Evolutionary conservation across 1,284 basidiomycete species (phyloP), one percentile per base, ranked within the genome.

Genomic region (Marasmius tenuissimus): DNA sequence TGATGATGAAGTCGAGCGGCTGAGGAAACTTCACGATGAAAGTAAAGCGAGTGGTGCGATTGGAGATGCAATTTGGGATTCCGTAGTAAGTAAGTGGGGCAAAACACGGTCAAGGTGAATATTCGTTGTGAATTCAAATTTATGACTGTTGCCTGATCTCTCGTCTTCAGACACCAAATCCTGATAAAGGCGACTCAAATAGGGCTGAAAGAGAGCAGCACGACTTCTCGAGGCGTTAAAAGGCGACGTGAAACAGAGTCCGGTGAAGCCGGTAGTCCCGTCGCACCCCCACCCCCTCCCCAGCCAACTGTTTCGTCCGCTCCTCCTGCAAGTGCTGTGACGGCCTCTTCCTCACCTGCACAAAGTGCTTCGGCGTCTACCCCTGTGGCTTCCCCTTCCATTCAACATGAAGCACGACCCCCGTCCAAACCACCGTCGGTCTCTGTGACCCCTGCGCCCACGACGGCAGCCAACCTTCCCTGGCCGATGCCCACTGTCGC

Each of bases 31-130:
- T 33, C 84, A 86, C 0, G 91, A 91, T 64, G 84, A 89, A 60
- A 86, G 86, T 68, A 81, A 79, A 64, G 74, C 76, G 40, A 72
- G 72, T 50, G 76, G 75, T 6, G 60, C 74, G 58, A 68, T 68
- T 8, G 85, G 86, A 9, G 86, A 91, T 66, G 85, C 87, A 51
- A 86, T 89, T 57, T 92, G 90, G 91, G 89, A 92, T 71, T 85
- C 85, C 77, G 82, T 92, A 14, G 84, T 88, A 49, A 78, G 78
- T 52, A 81, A 88, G 66, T 92, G 88, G 85, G 91, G 90, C 4
- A 82, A 82, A 63, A 83, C 82, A 50, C 79, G 91, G 58, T 86
- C 91, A 59, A 85, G 87, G 90, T 89, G 64, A 45, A 76, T 72
- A 51, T 61, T 54, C 45, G 51, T 57, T 37, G 39, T 55, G 9